Percentiles rank a stretch among this genome's conserved stretches.
phyloP scores from a whole-genome alignment of 768 basidiomycete species.

The Rhizopogon vesiculosus region DNA sequence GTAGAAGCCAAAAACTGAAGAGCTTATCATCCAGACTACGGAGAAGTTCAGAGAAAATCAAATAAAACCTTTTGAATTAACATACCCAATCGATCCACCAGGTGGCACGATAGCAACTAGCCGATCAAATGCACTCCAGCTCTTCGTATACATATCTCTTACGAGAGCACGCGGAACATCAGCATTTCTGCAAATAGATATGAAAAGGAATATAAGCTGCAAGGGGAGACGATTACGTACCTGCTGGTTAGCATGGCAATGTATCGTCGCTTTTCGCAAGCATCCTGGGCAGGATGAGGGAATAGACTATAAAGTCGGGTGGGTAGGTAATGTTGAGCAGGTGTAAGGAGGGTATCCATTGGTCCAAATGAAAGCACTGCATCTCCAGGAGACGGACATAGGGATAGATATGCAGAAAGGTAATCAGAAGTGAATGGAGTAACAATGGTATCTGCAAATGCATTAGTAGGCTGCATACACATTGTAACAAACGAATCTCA shows the following conservation, averaged over 20 bases:
- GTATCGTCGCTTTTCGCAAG: constrained; percentile 69
- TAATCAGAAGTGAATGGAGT: constrained; percentile 75
- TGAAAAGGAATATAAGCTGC: background rate
- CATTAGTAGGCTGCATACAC: background rate
- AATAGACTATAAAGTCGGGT: constrained; percentile 69
- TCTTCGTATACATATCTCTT: constrained; percentile 89
- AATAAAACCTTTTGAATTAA: constrained; percentile 6
- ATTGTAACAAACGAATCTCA: constrained; percentile 21
- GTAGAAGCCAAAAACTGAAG: constrained; percentile 85
- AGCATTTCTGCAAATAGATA: constrained; percentile 52
- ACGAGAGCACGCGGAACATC: constrained; percentile 82
- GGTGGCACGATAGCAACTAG: constrained; percentile 88
- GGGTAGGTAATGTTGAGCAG: constrained; percentile 70
- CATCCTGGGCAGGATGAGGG: constrained; percentile 80
- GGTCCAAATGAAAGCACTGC: constrained; percentile 78
- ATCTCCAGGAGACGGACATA: constrained; percentile 67
- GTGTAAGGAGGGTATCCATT: constrained; percentile 73
- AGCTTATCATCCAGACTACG: constrained; percentile 85
- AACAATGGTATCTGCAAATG: constrained; percentile 56
- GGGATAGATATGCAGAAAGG: constrained; percentile 72
- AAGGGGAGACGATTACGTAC: constrained; percentile 25
- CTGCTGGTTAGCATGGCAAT: constrained; percentile 68
- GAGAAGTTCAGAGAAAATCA: background rate
- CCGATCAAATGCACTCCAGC: constrained; percentile 89
- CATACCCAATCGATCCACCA: constrained; percentile 83